Conservation (phyloP, 2,329 filamentous ascomycete genomes). For the Trichoderma sp. region DNA sequence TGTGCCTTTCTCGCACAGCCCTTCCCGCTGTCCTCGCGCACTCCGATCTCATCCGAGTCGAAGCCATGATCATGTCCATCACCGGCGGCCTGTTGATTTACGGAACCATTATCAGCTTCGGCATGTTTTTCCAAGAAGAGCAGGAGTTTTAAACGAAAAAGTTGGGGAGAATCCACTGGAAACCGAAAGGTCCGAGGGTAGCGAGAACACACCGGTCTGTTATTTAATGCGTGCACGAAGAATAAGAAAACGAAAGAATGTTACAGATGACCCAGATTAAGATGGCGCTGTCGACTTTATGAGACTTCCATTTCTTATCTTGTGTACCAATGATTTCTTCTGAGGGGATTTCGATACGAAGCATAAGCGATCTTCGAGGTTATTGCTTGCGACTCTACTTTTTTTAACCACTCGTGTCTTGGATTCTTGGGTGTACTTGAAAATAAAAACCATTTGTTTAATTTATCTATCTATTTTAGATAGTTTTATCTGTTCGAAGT, state of each 20-base stretch:
- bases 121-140: slow-evolving; percentile 97
- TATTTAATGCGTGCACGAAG: slow-evolving; percentile 2
- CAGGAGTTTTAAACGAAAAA: slow-evolving; percentile 74
- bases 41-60: slow-evolving; percentile 76
- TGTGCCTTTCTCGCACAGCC: slow-evolving; percentile 49
- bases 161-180: neutral
- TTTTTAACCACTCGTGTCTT: neutral
- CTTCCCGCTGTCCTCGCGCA: slow-evolving; percentile 88
- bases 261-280: neutral
- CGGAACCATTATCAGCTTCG: slow-evolving; percentile 96
- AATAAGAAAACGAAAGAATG: neutral
- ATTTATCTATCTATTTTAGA: neutral
- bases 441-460: neutral
- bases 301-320: slow-evolving; percentile 2
- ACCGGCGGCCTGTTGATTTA: slow-evolving; percentile 93
- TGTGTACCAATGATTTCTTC: slow-evolving; percentile 21
- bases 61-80: slow-evolving; percentile 95
- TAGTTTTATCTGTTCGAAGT: neutral
- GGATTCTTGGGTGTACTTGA: slow-evolving; percentile 9
- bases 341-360: slow-evolving; percentile 10
- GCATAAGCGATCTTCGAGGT: slow-evolving; percentile 29
- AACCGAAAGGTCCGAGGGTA: neutral
- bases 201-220: neutral
- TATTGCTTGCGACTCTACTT: slow-evolving; percentile 11
- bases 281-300: slow-evolving; percentile 13